These are phyloP conservation scores for Aspergillus diversus DNA, from an alignment of 495 filamentous ascomycete species.

Conservation along the genomic window DNA sequence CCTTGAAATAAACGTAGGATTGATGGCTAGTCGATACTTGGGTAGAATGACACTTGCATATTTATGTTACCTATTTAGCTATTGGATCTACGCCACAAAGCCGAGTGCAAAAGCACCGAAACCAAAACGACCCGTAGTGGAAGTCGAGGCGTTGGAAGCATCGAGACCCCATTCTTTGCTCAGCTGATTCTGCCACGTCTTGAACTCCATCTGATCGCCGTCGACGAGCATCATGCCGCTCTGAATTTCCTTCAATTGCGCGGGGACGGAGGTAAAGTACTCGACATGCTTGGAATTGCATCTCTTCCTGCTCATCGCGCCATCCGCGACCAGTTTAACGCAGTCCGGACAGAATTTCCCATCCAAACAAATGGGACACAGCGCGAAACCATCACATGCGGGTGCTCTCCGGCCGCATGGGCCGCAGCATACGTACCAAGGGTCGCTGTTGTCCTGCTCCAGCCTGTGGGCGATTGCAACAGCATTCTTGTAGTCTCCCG, in stretches of 20 bases:
- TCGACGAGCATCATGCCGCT: slow-evolving; percentile 14
- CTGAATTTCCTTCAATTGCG: background rate
- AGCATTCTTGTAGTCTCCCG: no score
- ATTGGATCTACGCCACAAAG: no score
- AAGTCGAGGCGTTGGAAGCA: no score
- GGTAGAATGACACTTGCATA: no score
- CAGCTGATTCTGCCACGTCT: no score
- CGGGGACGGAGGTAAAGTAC: slow-evolving; percentile 14
- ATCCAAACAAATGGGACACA: slow-evolving; percentile 20
- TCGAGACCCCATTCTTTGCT: no score
- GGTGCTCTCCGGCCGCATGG: slow-evolving; percentile 3
- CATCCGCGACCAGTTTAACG: slow-evolving; percentile 5
- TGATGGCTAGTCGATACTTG: no score
- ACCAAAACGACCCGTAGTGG: no score
- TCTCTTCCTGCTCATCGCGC: slow-evolving; percentile 10
- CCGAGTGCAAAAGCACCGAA: no score
- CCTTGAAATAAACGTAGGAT: no score
- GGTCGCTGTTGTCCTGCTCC: background rate
- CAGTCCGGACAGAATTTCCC: slow-evolving; percentile 13
- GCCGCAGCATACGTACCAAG: slow-evolving; percentile 4
- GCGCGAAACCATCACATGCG: background rate
- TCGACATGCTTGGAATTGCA: slow-evolving; percentile 17
- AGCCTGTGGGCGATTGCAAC: no score
- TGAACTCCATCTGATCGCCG: slow-evolving; percentile 19
- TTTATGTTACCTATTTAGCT: no score